phyloP scores from a whole-genome alignment of 768 basidiomycete genomes.

The Sporobolomyces roseus region DNA sequence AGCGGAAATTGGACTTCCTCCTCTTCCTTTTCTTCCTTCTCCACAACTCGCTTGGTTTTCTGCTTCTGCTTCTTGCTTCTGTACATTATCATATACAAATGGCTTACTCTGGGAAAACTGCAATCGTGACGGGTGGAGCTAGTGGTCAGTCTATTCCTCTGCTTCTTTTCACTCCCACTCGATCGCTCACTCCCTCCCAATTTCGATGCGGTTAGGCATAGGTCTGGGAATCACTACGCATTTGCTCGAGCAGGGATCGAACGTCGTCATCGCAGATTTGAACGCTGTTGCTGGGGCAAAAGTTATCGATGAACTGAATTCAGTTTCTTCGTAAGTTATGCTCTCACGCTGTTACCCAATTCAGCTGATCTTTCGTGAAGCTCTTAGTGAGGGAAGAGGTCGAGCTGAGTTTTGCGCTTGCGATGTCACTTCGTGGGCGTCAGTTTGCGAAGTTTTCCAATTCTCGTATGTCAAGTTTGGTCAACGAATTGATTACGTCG shows the following conservation, averaged over 20 bases:
- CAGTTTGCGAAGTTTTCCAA: conserved; percentile 19
- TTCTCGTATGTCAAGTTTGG: conserved; percentile 11
- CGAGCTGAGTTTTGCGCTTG: conserved; percentile 19
- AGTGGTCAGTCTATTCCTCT: conserved; percentile 2
- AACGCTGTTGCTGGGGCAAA: conserved; percentile 3
- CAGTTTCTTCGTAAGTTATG: neutral
- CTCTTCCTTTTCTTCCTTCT: neutral
- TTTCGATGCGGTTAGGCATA: conserved; percentile 15
- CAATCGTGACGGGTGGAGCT: conserved; percentile 33
- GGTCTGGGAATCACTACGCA: conserved; percentile 31
- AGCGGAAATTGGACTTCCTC: neutral
- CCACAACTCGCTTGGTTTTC: too few relatives aligned
- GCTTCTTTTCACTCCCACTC: neutral
- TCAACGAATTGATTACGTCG: conserved; percentile 29
- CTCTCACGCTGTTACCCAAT: neutral
- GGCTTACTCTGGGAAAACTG: conserved; percentile 15
- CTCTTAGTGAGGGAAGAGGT: neutral
- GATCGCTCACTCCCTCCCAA: neutral
- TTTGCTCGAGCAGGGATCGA: conserved; percentile 17
- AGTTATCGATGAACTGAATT: conserved; percentile 13
- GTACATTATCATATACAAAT: neutral
- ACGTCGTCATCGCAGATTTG: conserved; percentile 32
- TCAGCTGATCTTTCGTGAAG: too few relatives aligned
- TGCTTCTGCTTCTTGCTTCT: too few relatives aligned
- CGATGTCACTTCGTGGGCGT: conserved; percentile 29